phyloP scores from a whole-genome alignment of 768 basidiomycete genomes.

The Lepiota brunneoincarnata region DNA sequence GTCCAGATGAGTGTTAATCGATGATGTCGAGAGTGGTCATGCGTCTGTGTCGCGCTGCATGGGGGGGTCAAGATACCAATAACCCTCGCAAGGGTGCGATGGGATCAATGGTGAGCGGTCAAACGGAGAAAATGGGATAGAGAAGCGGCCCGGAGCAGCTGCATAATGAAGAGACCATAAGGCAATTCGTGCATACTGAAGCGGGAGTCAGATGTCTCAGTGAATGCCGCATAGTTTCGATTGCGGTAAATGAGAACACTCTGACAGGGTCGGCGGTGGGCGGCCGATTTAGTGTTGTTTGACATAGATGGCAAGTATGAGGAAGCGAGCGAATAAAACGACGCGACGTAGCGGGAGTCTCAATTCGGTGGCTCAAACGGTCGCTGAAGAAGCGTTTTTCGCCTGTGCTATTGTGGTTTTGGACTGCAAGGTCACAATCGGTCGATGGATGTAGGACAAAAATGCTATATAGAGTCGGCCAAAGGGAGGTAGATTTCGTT shows the following conservation, averaged over 20 bases:
- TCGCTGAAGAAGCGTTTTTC: neutral
- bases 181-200: no score
- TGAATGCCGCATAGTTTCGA: no score
- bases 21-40: neutral
- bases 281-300: no score
- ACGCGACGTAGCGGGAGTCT: neutral
- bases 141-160: neutral
- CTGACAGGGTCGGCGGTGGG: no score
- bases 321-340: no score
- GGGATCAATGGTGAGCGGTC: neutral
- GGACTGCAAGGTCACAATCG: neutral
- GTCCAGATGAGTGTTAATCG: constrained; percentile 1
- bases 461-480: neutral
- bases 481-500: neutral
- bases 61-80: neutral
- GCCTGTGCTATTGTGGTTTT: neutral
- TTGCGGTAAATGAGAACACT: no score
- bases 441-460: neutral
- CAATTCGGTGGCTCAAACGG: neutral
- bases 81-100: neutral
- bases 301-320: no score
- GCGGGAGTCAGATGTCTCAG: no score
- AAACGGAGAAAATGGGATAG: neutral
- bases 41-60: neutral
- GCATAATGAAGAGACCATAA: neutral